Conservation (phyloP, 768 basidiomycete genomes). For the Auricularia sp. region DNA sequence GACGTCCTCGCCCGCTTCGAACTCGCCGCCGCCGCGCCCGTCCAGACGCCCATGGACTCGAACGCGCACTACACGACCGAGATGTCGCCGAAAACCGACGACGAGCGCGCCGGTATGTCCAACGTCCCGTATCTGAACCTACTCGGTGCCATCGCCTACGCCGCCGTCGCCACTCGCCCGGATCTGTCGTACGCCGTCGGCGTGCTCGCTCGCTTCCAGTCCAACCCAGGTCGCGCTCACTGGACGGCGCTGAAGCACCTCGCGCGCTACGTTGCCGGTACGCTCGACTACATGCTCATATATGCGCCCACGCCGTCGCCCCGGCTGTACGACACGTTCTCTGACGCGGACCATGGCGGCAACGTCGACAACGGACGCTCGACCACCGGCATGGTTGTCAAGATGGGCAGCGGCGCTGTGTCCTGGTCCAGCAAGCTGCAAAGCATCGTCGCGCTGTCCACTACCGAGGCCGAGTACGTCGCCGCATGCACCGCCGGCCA, state of each 20-base stretch:
- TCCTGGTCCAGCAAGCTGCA: no score
- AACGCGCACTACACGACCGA: neutral
- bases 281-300: conserved; percentile 2
- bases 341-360: neutral
- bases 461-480: no score
- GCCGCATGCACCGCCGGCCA: neutral
- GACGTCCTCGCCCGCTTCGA: neutral
- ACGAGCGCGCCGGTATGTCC: neutral
- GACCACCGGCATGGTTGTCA: neutral
- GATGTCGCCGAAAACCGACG: neutral
- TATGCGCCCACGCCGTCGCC: neutral
- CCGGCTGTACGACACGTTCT: neutral
- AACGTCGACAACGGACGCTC: neutral
- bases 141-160: conserved; percentile 3
- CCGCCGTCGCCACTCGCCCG: conserved; percentile 6
- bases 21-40: neutral
- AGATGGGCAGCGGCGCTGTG: neutral
- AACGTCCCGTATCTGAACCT: neutral
- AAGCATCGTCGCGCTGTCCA: no score
- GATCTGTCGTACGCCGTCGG: conserved; percentile 2
- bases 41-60: conserved; percentile 1
- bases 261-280: conserved; percentile 4
- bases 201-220: neutral
- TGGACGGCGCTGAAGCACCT: conserved; percentile 7
- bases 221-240: neutral